Evolutionary conservation across 2,329 filamentous ascomycete genomes (phyloP).

Genomic region (Diplodia intermedia): DNA sequence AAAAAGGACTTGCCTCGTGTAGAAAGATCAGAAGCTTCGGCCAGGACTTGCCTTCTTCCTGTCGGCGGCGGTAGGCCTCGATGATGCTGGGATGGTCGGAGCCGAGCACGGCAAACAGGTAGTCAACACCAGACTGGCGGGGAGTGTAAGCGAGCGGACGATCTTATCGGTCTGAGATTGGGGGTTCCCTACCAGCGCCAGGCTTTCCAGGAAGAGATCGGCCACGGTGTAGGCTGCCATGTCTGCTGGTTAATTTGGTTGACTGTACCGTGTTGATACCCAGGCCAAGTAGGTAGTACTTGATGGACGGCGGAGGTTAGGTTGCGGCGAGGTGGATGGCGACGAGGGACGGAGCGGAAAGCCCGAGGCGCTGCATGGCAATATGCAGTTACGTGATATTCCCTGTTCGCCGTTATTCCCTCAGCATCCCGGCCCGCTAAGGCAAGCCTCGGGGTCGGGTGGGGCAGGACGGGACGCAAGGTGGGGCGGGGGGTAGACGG

Average conservation of each 20-base stretch:
- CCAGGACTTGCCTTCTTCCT: background rate
- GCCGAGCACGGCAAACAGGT: slow-evolving; percentile 33
- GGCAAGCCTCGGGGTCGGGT: background rate
- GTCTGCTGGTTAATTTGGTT: background rate
- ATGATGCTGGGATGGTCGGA: slow-evolving; percentile 40
- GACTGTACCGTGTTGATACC: background rate
- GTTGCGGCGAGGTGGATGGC: background rate
- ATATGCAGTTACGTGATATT: slow-evolving; percentile 12
- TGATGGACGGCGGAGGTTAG: background rate
- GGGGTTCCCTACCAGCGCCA: background rate
- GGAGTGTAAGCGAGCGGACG: background rate
- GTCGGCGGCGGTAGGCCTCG: slow-evolving; percentile 34
- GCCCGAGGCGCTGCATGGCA: background rate
- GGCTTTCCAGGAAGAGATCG: slow-evolving; percentile 16
- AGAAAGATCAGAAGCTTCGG: slow-evolving; percentile 18
- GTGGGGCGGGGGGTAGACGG: background rate
- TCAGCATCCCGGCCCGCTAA: background rate
- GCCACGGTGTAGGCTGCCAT: slow-evolving; percentile 11
- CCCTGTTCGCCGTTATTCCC: background rate
- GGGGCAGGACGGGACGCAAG: slow-evolving; percentile 6
- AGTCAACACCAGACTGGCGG: slow-evolving; percentile 12
- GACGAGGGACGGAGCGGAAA: background rate
- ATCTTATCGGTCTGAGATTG: background rate
- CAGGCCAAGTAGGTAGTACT: background rate
- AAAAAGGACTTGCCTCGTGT: slow-evolving; percentile 9